Base-by-base conservation (phyloP, 768 basidiomycete genomes). In the Cubamyces lactineus region DNA sequence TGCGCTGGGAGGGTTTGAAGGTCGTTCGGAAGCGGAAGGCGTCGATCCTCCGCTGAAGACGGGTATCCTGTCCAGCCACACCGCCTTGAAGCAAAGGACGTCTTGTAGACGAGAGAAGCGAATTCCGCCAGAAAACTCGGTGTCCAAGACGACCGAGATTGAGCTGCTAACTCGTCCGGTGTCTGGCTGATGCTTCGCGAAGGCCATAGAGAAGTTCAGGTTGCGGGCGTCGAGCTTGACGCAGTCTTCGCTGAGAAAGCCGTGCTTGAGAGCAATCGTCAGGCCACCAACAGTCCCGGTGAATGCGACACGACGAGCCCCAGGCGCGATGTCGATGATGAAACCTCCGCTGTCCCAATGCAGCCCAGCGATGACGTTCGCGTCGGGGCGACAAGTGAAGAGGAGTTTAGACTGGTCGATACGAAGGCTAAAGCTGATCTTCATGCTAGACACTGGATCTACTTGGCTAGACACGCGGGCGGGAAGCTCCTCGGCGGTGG, bases 291-390 rank as follows among this genome's bases (percentile, higher is more conserved):
- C 86, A 53, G 84, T 86, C 6, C 91, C 91, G 0, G 88, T 87
- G 66, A 97, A 86, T 12, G 86, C 83, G 38, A 91, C 78, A 50
- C 82, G 85, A n/a, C 84, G 80, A 50, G 85, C 85, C 2, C 87
- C 87, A 1, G 94, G 90, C 40, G 88, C 84, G 42, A 93, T 77
- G 67, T 86, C 91, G 56, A 95, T 73, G 51, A 94, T 76, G 70
- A 98, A 95, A 0, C 94, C 95, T 43, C 96, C 96, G 67, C 92
- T 96, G 56, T 96, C 90, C 96, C 96, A 98, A 49, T 92, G 84
- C 38, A 97, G 71, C 1, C 88, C 89, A 15, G 92, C 93, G 43
- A 89, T 81, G n/a, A 97, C 96, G 65, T 96, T 94, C 53, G 94
- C 92, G 69, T 95, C 93, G 0, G 94, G 94, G 62, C 88, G 86